Base-by-base conservation (phyloP, 1,139 yeast species). In the Citeromyces hawaiiensis region DNA sequence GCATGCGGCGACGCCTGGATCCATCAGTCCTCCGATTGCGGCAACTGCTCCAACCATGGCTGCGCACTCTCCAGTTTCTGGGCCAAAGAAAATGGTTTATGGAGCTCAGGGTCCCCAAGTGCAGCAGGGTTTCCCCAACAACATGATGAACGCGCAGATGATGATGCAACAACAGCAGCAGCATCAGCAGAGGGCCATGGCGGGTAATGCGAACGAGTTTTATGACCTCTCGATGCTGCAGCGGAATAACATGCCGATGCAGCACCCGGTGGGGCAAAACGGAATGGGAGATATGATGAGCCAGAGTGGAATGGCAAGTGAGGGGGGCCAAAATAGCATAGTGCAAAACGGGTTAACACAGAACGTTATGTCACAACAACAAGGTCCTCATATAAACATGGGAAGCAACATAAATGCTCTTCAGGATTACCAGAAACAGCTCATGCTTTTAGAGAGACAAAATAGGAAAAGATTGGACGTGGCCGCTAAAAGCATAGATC, bases 341-440 rank as follows among this genome's bases (percentile, higher is more conserved):
- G 34, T 30, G 15, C 34, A 30, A 30, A 30, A 30, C 17, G 34
- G 34, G 17, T 10, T 30, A 6, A 9, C 34, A 16, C 44, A 44
- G 27, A 36, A 19, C 15, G 29, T 23, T 14, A 39, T 16, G 10
- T 37, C 38, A 32, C 48, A 42, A 36, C 47, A 38, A 36, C 34
- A 30, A 8, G 17, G 17, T 16, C 17, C 34, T 3, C 41, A 38
- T 15, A 31, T 36, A 14, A 35, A 36, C 27, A 33, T 34, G 7
- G 43, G 48, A 27, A 44, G 42, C 27, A 46, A 45, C 36, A 50
- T 46, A 23, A 46, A 39, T 36, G 55, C 56, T 10, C 46, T 72
- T 33, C 74, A 69, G 47, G 79, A 72, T 48, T 72, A 72, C 48
- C 77, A 72, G 50, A 70, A 65, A 59, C 76, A 72, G 51, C 57